Evolutionary conservation across 2,329 filamentous ascomycete genomes (phyloP), one percentile per base, ranked within the genome.

Genomic region (Dactylonectria macrodidyma): DNA sequence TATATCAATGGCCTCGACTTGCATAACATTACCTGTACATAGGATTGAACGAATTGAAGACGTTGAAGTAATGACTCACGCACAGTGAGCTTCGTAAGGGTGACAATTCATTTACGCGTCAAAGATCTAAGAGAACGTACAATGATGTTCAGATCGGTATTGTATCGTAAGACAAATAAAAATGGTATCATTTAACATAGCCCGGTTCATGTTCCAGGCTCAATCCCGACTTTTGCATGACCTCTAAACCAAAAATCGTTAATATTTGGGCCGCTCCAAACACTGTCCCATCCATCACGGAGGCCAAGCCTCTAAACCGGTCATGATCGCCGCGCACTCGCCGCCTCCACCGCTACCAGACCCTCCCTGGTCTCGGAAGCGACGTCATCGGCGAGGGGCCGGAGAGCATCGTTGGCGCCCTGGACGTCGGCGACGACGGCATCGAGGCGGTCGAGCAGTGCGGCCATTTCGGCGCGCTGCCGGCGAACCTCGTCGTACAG

Each of bases 391-490:
- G 82, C 84, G 5, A 88, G 80, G 22, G 78, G 82, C 12, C 79
- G 82, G 62, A 90, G 80, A 65, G 86, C 82, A 50, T 73, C 82
- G 67, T 85, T 87, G 2, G 89, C 89, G 5, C 81, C 83, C 62
- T 85, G 84, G 44, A 91, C 82, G 75, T 91, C 90, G 48, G 81
- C 83, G 34, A 89, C 82, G 7, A 85, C 82, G 33, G 79, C 81
- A 74, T 90, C 88, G 12, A 90, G 81, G 12, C 80, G 78, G 2
- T 72, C 79, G 24, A 90, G 78, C 47, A 91, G 79, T 22, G 77
- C 78, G 61, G 85, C 85, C 41, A 90, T 86, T 79, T 91, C 89
- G 2, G 79, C 80, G 67, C 88, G 84, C 82, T 92, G 90, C 47
- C 76, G 79, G 58, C 80, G 78, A 12, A 91, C 82, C 61, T 85